Evolutionary conservation across 768 basidiomycete genomes (phyloP).

Genomic region (Chlorophyllum brunneum): DNA sequence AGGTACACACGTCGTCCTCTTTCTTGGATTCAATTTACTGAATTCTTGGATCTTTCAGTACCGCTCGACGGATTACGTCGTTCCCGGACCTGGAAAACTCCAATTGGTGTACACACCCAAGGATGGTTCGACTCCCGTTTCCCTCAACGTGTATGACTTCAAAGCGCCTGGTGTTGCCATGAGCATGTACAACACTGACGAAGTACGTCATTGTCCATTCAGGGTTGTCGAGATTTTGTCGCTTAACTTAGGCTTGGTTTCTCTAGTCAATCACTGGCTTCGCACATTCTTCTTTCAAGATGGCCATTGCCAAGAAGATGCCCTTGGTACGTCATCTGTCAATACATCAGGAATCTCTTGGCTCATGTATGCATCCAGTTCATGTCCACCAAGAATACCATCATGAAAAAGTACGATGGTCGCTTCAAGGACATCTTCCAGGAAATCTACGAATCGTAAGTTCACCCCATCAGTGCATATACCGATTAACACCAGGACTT

Average conservation of each 20-base stretch:
- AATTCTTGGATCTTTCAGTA: slow-evolving; percentile 62
- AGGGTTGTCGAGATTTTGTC: not conserved
- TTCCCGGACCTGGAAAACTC: slow-evolving; percentile 89
- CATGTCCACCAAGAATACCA: slow-evolving; percentile 98
- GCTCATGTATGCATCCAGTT: slow-evolving; percentile 46
- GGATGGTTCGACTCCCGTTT: slow-evolving; percentile 63
- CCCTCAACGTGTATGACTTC: slow-evolving; percentile 90
- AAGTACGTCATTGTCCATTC: slow-evolving; percentile 40
- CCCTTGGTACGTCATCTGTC: slow-evolving; percentile 43
- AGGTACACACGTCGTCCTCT: slow-evolving; percentile 41
- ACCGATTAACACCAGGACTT: not conserved
- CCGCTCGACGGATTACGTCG: slow-evolving; percentile 89
- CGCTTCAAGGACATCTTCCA: slow-evolving; percentile 99
- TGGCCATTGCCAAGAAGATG: slow-evolving; percentile 81
- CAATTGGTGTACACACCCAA: slow-evolving; percentile 87
- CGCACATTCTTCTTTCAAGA: slow-evolving; percentile 97
- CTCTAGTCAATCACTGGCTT: slow-evolving; percentile 86
- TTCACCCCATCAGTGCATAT: slow-evolving; percentile 11
- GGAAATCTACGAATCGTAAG: slow-evolving; percentile 81
- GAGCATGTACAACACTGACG: slow-evolving; percentile 98
- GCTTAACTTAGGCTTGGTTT: not conserved
- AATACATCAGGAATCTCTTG: not conserved
- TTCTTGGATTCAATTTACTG: not conserved
- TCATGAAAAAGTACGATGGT: slow-evolving; percentile 96
- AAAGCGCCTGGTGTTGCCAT: slow-evolving; percentile 89